These are phyloP conservation scores for Rhodamnia rubescens DNA, from an alignment of 345 rosid species.

Conservation along the genomic window DNA sequence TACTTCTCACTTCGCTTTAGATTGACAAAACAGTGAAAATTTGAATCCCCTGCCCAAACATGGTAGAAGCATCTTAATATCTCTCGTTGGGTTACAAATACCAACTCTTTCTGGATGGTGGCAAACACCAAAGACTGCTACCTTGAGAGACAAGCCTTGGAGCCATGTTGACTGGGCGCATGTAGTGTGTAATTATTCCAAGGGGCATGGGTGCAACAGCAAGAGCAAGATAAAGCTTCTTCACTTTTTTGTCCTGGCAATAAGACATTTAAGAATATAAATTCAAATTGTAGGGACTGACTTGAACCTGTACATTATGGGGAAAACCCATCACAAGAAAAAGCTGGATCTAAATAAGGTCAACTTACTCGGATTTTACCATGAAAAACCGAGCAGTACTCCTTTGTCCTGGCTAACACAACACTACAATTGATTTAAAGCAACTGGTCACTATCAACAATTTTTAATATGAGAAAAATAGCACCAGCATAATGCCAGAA, in stretches of 20 bases:
- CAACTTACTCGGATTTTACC: constrained; percentile 56
- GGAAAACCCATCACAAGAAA: neutral
- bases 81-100: neutral
- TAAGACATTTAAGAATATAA: neutral
- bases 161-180: constrained; percentile 78
- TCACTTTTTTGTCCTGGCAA: constrained; percentile 61
- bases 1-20: neutral
- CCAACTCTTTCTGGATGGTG: neutral
- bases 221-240: constrained; percentile 86
- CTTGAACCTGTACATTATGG: neutral
- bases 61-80: neutral
- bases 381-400: constrained; percentile 78
- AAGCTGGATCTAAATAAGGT: neutral
- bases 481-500: neutral
- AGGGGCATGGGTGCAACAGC: constrained; percentile 63
- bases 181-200: constrained; percentile 79
- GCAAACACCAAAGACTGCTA: constrained; percentile 5
- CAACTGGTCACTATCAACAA: neutral
- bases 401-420: constrained; percentile 68
- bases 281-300: neutral
- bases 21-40: neutral
- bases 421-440: constrained; percentile 41
- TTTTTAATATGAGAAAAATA: neutral
- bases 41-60: neutral
- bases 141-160: constrained; percentile 86